Evolutionary conservation across 176 grass and related monocot species (phyloP).

Genomic region (Eragrostis curvula): DNA sequence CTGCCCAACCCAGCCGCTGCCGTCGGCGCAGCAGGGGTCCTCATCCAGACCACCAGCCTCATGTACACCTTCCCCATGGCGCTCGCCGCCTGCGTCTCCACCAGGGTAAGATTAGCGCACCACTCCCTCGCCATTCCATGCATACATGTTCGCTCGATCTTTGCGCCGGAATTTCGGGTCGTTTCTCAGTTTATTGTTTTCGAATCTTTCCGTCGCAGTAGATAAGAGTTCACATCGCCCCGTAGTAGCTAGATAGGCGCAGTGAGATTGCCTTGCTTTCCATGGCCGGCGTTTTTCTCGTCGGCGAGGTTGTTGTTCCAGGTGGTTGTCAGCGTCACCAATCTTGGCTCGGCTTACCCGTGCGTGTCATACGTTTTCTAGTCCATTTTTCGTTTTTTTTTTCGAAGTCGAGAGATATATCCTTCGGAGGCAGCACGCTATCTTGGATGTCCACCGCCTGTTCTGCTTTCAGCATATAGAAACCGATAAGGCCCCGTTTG

Average conservation of each 20-base stretch:
- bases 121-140: too few species aligned
- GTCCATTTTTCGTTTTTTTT: background rate
- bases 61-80: conserved; percentile 99
- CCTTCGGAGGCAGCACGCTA: too few species aligned
- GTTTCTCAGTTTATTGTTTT: background rate
- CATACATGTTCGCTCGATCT: too few species aligned
- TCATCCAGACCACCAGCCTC: conserved; percentile 96
- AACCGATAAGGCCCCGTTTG: too few species aligned
- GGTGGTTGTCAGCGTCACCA: background rate
- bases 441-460: background rate
- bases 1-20: conserved; percentile 76
- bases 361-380: background rate
- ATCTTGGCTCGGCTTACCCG: background rate
- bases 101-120: conserved; percentile 86
- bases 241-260: background rate
- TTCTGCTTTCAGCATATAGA: background rate
- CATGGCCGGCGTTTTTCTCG: background rate
- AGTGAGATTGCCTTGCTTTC: background rate
- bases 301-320: background rate
- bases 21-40: conserved; percentile 89
- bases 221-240: conserved; percentile 10
- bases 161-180: background rate
- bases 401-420: background rate
- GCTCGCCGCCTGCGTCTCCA: conserved; percentile 89
- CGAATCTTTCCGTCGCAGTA: background rate